Base-by-base conservation (phyloP, 495 filamentous ascomycete genomes). In the Penicillium herquei region DNA sequence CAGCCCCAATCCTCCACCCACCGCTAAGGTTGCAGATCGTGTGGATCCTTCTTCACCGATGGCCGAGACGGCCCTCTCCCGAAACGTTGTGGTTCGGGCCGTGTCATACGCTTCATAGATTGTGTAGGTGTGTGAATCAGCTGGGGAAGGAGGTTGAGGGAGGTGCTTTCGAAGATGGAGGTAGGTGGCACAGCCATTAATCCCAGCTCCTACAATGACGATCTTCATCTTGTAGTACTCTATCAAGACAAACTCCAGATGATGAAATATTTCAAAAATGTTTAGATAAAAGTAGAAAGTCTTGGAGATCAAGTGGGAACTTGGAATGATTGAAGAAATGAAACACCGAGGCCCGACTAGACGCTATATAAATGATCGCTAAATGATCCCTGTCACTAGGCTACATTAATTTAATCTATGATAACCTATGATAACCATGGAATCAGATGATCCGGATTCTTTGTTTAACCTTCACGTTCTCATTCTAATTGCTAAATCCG, bases 191-290 rank as follows among this genome's bases (percentile, higher is more conserved):
- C 77, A 72, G 33, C 81, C 81, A 41, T 70, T 60, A 54, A 83
- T 78, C 40, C 81, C 81, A 39, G 64, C 80, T 44, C 81, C 81
- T 21, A 82, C 63, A 30, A 84, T 81, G 51, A 78, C 70, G 51
- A 84, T 78, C 55, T 78, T 80, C 81, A 82, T 83, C 7, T 34
- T 64, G 47, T 10, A 8, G 26, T 50, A 30, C 8, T 50, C 7
- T 18, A 3, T 12, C 3, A 6, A 10, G 3, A 17, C 16, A 6
- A 4, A 34, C 13, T 33, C 2, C n/a, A 16, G 39, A 13, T 8
- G 14, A 17, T 17, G 1, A 16, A 39, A 35, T 39, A 26, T 26
- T 26, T 26, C 21, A 26, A 4, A 26, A 26, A 26, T 26, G 21
- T 26, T 2, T 26, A 26, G 21, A 26, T 26, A 26, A 26, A 4